Percentiles rank a stretch among this genome's conserved stretches.
Conservation (phyloP, 2,329 filamentous ascomycete species). For the Fusarium torulosum region DNA sequence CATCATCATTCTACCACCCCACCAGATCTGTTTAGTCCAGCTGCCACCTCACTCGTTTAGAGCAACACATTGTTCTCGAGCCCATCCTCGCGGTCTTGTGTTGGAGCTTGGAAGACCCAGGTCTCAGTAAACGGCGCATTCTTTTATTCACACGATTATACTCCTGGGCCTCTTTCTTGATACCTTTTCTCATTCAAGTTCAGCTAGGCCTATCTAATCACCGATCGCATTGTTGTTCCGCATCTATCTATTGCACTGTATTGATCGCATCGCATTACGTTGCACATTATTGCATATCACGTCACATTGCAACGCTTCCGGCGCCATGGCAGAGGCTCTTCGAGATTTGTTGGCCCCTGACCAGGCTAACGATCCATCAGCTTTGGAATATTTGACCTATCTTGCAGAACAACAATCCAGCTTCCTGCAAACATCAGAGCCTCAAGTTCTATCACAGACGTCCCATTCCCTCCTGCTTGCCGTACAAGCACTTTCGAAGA, state of each 20-base stretch:
- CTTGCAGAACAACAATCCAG: constrained; percentile 82
- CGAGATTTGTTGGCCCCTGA: constrained; percentile 52
- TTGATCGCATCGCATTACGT: constrained; percentile 4
- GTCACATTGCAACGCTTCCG: not conserved
- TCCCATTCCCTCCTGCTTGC: constrained; percentile 85
- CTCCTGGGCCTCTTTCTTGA: not conserved
- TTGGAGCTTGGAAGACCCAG: constrained; percentile 6
- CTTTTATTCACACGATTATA: not conserved
- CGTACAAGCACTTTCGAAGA: constrained; percentile 88
- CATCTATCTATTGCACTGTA: too few species aligned
- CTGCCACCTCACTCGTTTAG: constrained; percentile 39
- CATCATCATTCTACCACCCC: constrained; percentile 28
- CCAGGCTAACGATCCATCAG: constrained; percentile 62
- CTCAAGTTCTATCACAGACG: constrained; percentile 81
- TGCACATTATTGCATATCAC: not conserved
- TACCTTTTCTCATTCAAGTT: not conserved
- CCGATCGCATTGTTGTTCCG: not conserved
- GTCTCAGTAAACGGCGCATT: not conserved
- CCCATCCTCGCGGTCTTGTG: not conserved
- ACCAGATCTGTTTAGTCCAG: constrained; percentile 31
- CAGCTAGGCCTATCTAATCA: not conserved
- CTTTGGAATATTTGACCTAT: constrained; percentile 79
- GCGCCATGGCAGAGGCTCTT: constrained; percentile 55
- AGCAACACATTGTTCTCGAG: constrained; percentile 15
- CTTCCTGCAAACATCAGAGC: constrained; percentile 79